Evolutionary conservation across 202 grass and related monocot species (phyloP), one percentile per base, ranked within the genome.

Genomic region (Zoysia matrella): DNA sequence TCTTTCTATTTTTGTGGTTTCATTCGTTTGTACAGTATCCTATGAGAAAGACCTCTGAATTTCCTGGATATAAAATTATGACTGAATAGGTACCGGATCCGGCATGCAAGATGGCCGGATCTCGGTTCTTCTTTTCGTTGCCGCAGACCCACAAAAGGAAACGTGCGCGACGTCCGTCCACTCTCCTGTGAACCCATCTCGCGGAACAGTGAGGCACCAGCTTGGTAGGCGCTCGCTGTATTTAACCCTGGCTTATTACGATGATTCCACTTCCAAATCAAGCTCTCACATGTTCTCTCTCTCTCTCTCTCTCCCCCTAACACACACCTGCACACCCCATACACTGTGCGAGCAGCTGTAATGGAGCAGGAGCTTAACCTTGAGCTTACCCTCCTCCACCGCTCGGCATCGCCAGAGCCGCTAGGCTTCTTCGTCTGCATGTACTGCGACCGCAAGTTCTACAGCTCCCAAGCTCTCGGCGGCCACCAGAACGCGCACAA

Each of bases 401-500:
- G 74, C 74, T 86, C 74, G 12, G 74, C 55, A 40, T 52, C 50
- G 4, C 75, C 75, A 45, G 88, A 86, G 84, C 88, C 49, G 3
- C 73, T 50, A 3, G 80, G 87, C 60, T 86, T 83, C 72, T 94
- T 94, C 80, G 22, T 87, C 63, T 94, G 91, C 75, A 88, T 86
- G 51, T 94, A 94, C 82, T 94, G 91, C 79, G 71, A 91, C 36
- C 83, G 80, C 75, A 91, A 91, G 75, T 91, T 94, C 79, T 74
- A 83, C 62, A 91, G 83, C 86, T 94, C 91, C 3, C 91, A 94
- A 77, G 91, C 91, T 11, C 85, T 94, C 2, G 91, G 91, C 10
- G 91, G 80, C 11, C 86, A 92, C 74, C 90, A 92, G 78, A 92
- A 92, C 65, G 86, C 86, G 40, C 90, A 92, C 79, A 92, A 89